Conservation (phyloP, 441 rosid species). For the Pelargonium hybrid region DNA sequence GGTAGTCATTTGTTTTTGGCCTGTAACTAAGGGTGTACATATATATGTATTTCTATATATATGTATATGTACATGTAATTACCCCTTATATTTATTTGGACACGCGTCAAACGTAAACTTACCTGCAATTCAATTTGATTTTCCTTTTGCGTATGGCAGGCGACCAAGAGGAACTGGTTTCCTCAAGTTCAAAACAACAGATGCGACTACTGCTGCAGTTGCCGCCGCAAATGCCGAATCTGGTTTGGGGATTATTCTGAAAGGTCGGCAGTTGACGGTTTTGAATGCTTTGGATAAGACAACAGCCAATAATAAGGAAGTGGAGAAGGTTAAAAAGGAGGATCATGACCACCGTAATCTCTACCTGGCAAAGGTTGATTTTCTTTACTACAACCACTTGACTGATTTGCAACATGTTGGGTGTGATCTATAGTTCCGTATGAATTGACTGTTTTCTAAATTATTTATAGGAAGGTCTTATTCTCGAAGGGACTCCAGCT, state of each 20-base stretch:
- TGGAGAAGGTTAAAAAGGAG: constrained; percentile 60
- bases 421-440: background rate
- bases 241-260: constrained; percentile 64
- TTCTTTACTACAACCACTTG: background rate
- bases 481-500: constrained; percentile 82
- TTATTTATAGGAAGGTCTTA: constrained; percentile 65
- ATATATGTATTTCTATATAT: background rate
- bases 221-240: constrained; percentile 53
- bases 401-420: background rate
- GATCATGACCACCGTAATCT: constrained; percentile 68
- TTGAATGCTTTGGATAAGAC: constrained; percentile 75
- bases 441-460: constrained; percentile 11
- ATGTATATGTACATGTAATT: background rate
- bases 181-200: constrained; percentile 66
- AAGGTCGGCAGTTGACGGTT: constrained; percentile 65
- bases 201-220: constrained; percentile 61
- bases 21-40: no score
- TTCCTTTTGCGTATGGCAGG: constrained; percentile 37
- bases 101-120: constrained; percentile 11
- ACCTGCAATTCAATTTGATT: constrained; percentile 5
- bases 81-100: constrained; percentile 1
- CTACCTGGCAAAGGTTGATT: constrained; percentile 72
- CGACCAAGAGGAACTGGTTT: constrained; percentile 86
- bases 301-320: constrained; percentile 58
- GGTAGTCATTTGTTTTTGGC: no score